Evolutionary conservation across 768 basidiomycete species (phyloP).

Genomic region (Tephrocybe sp.): DNA sequence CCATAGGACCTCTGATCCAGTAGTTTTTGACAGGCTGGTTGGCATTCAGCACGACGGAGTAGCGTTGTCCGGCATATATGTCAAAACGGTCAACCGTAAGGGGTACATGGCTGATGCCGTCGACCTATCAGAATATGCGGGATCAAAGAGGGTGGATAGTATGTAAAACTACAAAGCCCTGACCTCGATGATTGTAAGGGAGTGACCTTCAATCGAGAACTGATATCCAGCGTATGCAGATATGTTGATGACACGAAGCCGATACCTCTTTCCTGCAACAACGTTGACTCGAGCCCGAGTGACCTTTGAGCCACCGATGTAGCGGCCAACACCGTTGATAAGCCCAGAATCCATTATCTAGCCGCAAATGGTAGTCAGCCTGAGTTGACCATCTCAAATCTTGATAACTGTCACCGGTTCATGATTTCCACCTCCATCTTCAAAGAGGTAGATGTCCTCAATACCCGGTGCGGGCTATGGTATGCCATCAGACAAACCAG

Average conservation of each 20-base stretch:
- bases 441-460: conserved; percentile 7
- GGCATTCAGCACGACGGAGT: conserved; percentile 29
- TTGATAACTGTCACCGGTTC: too few species aligned
- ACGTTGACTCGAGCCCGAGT: conserved; percentile 37
- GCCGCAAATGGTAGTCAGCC: background rate
- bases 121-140: too few species aligned
- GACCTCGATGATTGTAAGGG: conserved; percentile 25
- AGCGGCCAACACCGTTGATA: conserved; percentile 34
- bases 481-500: background rate
- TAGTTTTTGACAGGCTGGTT: conserved; percentile 29
- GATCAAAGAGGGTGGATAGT: background rate
- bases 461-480: conserved; percentile 26
- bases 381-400: too few species aligned
- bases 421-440: conserved; percentile 10
- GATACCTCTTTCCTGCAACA: conserved; percentile 27
- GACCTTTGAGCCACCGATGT: conserved; percentile 32
- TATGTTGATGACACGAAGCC: conserved; percentile 41
- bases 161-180: conserved; percentile 20
- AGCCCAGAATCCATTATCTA: conserved; percentile 26
- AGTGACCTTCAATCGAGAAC: conserved; percentile 27
- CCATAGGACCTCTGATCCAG: conserved; percentile 37
- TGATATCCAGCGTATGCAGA: conserved; percentile 30
- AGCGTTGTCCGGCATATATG: conserved; percentile 29
- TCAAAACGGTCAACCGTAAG: conserved; percentile 29
- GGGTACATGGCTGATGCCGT: conserved; percentile 27